Evolutionary conservation across 805 yeast species (phyloP).

Genomic region (Naumovozyma castellii): DNA sequence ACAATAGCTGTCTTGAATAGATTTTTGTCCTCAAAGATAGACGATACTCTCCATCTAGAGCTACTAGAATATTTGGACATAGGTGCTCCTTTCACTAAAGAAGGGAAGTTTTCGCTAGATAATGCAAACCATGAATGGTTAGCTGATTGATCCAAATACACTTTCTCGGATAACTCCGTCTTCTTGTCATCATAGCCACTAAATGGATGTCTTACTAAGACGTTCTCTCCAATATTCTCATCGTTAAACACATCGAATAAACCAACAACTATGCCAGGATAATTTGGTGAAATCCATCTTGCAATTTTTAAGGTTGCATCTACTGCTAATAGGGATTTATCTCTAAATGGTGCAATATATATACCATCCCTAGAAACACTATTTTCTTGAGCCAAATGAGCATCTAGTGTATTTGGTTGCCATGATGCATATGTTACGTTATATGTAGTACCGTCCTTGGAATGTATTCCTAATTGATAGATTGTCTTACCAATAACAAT

Average conservation of each 20-base stretch:
- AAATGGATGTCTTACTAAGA: constrained; percentile 63
- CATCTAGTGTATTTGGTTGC: constrained; percentile 85
- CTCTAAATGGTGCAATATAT: constrained; percentile 77
- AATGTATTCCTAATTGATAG: constrained; percentile 67
- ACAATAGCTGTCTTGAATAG: constrained; percentile 35
- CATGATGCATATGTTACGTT: constrained; percentile 78
- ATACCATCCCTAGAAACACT: constrained; percentile 57
- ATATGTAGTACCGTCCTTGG: constrained; percentile 64
- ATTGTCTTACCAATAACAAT: constrained; percentile 63
- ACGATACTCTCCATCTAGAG: constrained; percentile 36
- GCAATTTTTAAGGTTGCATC: constrained; percentile 61
- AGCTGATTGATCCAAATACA: constrained; percentile 57
- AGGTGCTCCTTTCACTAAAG: constrained; percentile 74
- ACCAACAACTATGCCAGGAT: constrained; percentile 63
- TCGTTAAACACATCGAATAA: constrained; percentile 63
- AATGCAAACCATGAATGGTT: constrained; percentile 77
- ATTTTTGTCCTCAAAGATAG: constrained; percentile 31
- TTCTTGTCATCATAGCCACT: constrained; percentile 18
- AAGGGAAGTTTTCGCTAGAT: constrained; percentile 69
- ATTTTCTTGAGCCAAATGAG: constrained; percentile 39
- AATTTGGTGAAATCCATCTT: constrained; percentile 59
- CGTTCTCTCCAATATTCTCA: constrained; percentile 28
- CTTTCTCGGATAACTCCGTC: constrained; percentile 33
- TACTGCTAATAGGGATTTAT: constrained; percentile 66
- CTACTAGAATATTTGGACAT: constrained; percentile 45